Evolutionary conservation across 108 stramenopile species (phyloP), one percentile per base, ranked within the genome.

Genomic region (Cyclostephanos invisitatus): DNA sequence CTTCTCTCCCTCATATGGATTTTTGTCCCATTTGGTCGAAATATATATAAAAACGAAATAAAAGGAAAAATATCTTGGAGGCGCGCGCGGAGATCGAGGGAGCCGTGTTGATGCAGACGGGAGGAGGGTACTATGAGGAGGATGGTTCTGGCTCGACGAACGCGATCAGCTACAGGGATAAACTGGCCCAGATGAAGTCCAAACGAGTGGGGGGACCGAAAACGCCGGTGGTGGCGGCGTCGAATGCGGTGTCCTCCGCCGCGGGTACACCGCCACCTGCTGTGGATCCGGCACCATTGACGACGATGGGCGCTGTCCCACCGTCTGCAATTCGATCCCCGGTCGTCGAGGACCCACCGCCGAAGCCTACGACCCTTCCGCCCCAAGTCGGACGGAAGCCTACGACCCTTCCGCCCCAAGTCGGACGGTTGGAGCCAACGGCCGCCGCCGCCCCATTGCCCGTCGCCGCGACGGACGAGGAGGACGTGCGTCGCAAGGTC

Each of bases 151-250:
- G 5, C 17, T 61, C 36, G 60, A 21, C 60, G 60, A 36, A 29
- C 59, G 20, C 54, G 24, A 6, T 28, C n/a, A 38, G 18, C 60
- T 28, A 29, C 82, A 4, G 87, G 84, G 48, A 46, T 85, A 46
- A 86, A 84, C 27, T 92, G 89, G 44, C 44, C 73, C 87, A 80
- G 81, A 67, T 89, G 59, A 87, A 80, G 54, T 70, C 90, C 79
- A 72, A 53, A 60, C 61, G 59, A 22, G 74, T 49, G 55, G 61
- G 72, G 28, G 46, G 22, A 6, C 69, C 51, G 54, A 58, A 24
- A 36, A 60, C 32, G 18, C 12, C 51, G 21, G 44, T 40, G 59
- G 62, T 28, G 57, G 75, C 49, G 32, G 76, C 61, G 28, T 12
- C 60, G 5, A 61, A 37, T 11, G 21, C 36, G 4, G 40, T 4